Conservation (phyloP, 176 grass and related monocot species). For the Luzula sylvatica region DNA sequence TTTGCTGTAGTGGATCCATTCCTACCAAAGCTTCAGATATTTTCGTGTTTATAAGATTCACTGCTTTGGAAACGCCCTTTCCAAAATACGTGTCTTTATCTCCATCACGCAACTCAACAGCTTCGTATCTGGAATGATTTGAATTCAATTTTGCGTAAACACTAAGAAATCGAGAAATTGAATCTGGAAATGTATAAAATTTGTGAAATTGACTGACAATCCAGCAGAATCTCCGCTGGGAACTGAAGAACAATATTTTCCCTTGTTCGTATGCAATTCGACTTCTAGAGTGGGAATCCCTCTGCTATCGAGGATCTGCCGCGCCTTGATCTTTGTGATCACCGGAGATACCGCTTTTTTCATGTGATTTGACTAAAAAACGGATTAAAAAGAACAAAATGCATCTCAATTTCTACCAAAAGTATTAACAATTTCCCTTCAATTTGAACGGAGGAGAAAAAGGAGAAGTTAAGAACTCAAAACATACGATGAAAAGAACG, state of each 20-base stretch:
- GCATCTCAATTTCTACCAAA: too few relatives aligned
- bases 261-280: constrained; percentile 94
- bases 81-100: constrained; percentile 69
- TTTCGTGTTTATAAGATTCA: constrained; percentile 78
- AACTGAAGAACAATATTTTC: constrained; percentile 76
- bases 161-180: neutral
- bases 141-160: too few relatives aligned
- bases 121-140: constrained; percentile 12
- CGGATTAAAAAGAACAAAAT: neutral
- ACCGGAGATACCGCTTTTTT: constrained; percentile 54
- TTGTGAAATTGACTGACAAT: constrained; percentile 13
- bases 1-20: constrained; percentile 89
- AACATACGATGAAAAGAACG: constrained; percentile 58
- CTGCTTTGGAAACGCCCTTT: constrained; percentile 55
- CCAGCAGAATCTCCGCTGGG: constrained; percentile 19
- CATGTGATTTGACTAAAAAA: constrained; percentile 74
- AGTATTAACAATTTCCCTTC: too few relatives aligned
- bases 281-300: constrained; percentile 80
- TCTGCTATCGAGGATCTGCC: constrained; percentile 81
- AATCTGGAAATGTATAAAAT: too few relatives aligned
- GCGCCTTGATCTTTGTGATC: constrained; percentile 77
- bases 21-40: constrained; percentile 89
- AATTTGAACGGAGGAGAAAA: neutral
- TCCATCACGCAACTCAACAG: constrained; percentile 38
- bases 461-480: neutral